A percentile compares a stretch with the other conserved stretches of the same genome.
phyloP scores from a whole-genome alignment of 768 basidiomycete genomes.

The Hygrophoropsis aurantiaca region DNA sequence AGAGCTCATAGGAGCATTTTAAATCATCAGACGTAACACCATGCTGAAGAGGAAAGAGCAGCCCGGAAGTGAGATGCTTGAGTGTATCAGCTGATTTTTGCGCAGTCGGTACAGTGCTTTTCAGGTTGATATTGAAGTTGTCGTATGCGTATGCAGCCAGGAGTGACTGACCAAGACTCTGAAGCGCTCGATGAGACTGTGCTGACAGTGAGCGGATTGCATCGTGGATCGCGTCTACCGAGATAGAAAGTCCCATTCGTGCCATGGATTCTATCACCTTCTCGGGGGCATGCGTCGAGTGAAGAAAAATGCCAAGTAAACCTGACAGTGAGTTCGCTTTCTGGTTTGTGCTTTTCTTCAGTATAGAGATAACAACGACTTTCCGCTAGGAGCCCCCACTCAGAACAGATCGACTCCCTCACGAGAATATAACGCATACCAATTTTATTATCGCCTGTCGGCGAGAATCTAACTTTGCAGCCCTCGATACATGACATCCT shows the following conservation, averaged over 20 bases:
- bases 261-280: constrained; percentile 28
- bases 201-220: constrained; percentile 23
- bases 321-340: constrained; percentile 9
- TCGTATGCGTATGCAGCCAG: constrained; percentile 36
- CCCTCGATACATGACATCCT: background rate
- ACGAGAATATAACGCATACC: no score
- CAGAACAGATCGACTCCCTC: no score
- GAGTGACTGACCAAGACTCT: constrained; percentile 21
- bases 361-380: constrained; percentile 12
- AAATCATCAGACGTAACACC: constrained; percentile 25
- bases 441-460: no score
- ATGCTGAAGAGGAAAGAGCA: constrained; percentile 20
- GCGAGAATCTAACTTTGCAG: no score
- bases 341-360: constrained; percentile 30
- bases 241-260: constrained; percentile 29
- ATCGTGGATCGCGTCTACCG: constrained; percentile 21
- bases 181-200: constrained; percentile 15
- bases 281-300: constrained; percentile 23
- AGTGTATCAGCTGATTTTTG: constrained; percentile 24
- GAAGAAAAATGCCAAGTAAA: constrained; percentile 12
- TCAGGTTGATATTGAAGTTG: constrained; percentile 43
- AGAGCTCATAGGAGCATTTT: constrained; percentile 31
- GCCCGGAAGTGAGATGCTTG: constrained; percentile 23
- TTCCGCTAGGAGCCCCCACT: constrained; percentile 6
- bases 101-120: constrained; percentile 25